Evolutionary conservation across 2,329 filamentous ascomycete genomes (phyloP).

Genomic region (Sarocladiaceae sp.): DNA sequence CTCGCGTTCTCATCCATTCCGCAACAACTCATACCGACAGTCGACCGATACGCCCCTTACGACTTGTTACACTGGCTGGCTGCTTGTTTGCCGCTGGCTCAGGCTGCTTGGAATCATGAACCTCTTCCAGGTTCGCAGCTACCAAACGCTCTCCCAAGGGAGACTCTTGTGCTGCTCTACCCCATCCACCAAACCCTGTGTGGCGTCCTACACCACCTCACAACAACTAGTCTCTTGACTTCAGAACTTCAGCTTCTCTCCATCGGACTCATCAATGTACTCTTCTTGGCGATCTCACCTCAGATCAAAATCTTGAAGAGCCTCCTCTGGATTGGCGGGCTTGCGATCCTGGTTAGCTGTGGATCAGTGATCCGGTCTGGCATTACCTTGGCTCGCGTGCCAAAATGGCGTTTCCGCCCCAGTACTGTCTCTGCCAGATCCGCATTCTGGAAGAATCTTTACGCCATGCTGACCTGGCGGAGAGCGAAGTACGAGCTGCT

Average conservation of each 20-base stretch:
- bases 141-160: constrained; percentile 37
- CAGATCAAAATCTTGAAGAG: constrained; percentile 82
- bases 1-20: constrained; percentile 74
- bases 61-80: constrained; percentile 74
- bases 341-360: constrained; percentile 68
- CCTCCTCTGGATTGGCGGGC: constrained; percentile 76
- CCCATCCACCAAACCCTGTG: constrained; percentile 77
- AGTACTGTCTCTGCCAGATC: constrained; percentile 28
- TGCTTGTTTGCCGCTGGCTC: constrained; percentile 56
- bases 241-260: constrained; percentile 87
- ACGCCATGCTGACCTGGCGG: not conserved
- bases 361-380: constrained; percentile 74
- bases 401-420: constrained; percentile 80
- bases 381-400: constrained; percentile 78
- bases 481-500: constrained; percentile 29
- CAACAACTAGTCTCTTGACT: constrained; percentile 79
- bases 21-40: constrained; percentile 61
- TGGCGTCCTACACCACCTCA: constrained; percentile 68
- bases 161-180: constrained; percentile 62
- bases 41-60: constrained; percentile 48
- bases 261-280: constrained; percentile 71
- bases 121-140: not conserved
- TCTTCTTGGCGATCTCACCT: constrained; percentile 71
- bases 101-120: constrained; percentile 31
- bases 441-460: constrained; percentile 38